Conservation (phyloP, 495 filamentous ascomycete species). For the Clavariopsis aquatica region DNA sequence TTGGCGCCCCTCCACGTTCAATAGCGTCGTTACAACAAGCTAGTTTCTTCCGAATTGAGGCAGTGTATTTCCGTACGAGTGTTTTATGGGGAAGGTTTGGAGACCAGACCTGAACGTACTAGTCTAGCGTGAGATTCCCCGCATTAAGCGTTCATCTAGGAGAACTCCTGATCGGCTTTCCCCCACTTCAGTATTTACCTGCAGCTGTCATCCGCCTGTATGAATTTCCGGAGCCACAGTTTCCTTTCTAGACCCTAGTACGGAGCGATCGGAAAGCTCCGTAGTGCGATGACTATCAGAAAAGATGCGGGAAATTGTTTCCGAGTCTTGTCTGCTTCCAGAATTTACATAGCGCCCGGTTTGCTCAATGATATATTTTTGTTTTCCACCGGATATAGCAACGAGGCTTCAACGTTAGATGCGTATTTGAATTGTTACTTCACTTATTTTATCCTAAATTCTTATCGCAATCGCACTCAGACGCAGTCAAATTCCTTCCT, state of each 20-base stretch:
- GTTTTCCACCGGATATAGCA: background rate
- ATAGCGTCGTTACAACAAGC: background rate
- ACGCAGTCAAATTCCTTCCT: background rate
- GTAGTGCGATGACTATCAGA: background rate
- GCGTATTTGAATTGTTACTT: background rate
- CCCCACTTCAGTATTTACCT: background rate
- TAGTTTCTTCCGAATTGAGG: background rate
- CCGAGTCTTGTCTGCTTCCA: too few species aligned
- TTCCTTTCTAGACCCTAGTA: background rate
- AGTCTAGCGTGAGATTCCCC: background rate
- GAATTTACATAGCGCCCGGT: background rate
- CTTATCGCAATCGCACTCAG: background rate
- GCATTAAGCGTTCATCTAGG: background rate
- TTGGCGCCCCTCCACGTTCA: background rate
- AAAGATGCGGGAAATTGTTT: background rate
- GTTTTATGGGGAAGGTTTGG: background rate
- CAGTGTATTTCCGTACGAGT: constrained; percentile 13
- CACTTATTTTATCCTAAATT: background rate
- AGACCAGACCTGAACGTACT: background rate
- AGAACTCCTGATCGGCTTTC: background rate
- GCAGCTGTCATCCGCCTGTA: constrained; percentile 12
- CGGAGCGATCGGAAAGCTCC: background rate
- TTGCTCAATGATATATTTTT: too few species aligned
- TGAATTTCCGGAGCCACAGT: background rate
- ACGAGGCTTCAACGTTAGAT: background rate